Percentiles rank a stretch among this genome's conserved stretches.
phyloP scores from a whole-genome alignment of 2,329 filamentous ascomycete genomes.

The Phoma sp. region DNA sequence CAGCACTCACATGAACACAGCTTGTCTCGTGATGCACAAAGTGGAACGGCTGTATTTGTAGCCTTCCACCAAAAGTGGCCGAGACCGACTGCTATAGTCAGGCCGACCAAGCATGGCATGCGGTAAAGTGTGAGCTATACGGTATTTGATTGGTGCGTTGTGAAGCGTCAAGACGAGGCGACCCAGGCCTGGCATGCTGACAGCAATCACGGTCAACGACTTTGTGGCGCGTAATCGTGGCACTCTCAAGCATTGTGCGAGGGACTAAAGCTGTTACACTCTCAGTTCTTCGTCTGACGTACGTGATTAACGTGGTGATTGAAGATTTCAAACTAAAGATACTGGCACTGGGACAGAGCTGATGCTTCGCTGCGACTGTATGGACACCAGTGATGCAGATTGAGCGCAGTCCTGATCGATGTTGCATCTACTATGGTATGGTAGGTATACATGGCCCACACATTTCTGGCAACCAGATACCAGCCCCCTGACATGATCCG shows the following conservation, averaged over 20 bases:
- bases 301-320: not conserved
- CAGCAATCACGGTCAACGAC: not conserved
- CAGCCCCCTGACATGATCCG: constrained; percentile 42
- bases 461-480: constrained; percentile 39
- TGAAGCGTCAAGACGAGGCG: not conserved
- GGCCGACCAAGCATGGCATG: constrained; percentile 32
- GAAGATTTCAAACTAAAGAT: constrained; percentile 30
- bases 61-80: constrained; percentile 27
- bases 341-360: not conserved
- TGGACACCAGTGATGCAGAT: constrained; percentile 25
- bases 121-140: constrained; percentile 23
- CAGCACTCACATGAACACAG: constrained; percentile 28
- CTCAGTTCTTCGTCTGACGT: not conserved
- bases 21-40: constrained; percentile 41
- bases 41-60: constrained; percentile 25
- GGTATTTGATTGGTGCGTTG: constrained; percentile 1
- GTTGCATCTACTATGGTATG: constrained; percentile 11
- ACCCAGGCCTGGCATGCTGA: constrained; percentile 1
- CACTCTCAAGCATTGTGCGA: not conserved
- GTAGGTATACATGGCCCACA: constrained; percentile 26
- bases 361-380: constrained; percentile 32
- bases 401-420: constrained; percentile 17
- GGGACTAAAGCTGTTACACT: constrained; percentile 10
- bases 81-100: constrained; percentile 36
- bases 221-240: constrained; percentile 4